Evolutionary conservation across 805 yeast species (phyloP).

Genomic region (Suhomyces sp.): DNA sequence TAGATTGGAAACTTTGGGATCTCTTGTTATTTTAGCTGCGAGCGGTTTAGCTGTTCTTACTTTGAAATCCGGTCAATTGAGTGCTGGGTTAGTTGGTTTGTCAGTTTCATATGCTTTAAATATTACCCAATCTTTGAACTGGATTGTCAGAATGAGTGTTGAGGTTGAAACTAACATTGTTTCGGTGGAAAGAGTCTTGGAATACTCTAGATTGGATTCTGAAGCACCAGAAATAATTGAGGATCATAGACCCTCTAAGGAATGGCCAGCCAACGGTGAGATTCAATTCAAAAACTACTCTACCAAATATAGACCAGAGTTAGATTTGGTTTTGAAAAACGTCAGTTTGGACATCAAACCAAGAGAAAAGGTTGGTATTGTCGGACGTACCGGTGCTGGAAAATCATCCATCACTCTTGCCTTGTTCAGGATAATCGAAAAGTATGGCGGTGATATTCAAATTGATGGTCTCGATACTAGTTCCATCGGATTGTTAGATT

Average conservation of each 20-base stretch:
- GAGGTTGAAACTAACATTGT: slow-evolving; percentile 98
- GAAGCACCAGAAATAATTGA: slow-evolving; percentile 80
- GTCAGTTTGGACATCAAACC: slow-evolving; percentile 36
- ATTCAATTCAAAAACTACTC: slow-evolving; percentile 38
- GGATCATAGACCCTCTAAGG: slow-evolving; percentile 54
- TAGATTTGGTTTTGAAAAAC: slow-evolving; percentile 41
- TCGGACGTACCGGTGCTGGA: slow-evolving; percentile 48
- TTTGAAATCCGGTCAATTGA: slow-evolving; percentile 62
- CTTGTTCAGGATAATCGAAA: slow-evolving; percentile 43
- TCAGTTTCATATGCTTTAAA: slow-evolving; percentile 91
- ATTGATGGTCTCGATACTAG: slow-evolving; percentile 36
- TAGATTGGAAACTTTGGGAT: slow-evolving; percentile 86
- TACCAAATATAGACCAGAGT: slow-evolving; percentile 43
- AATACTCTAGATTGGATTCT: slow-evolving; percentile 72
- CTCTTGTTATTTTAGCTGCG: slow-evolving; percentile 81
- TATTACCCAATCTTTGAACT: slow-evolving; percentile 87
- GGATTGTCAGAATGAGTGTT: slow-evolving; percentile 99
- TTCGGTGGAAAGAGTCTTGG: slow-evolving; percentile 91
- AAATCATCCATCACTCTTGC: slow-evolving; percentile 45
- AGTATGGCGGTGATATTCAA: slow-evolving; percentile 32
- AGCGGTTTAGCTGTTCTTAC: slow-evolving; percentile 78
- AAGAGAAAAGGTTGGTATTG: slow-evolving; percentile 43
- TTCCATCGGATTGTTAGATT: slow-evolving; percentile 39
- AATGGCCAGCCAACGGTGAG: slow-evolving; percentile 41
- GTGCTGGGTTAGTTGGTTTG: slow-evolving; percentile 92